Base-by-base conservation (phyloP, 306 rosid species). In the Malus asiatica region DNA sequence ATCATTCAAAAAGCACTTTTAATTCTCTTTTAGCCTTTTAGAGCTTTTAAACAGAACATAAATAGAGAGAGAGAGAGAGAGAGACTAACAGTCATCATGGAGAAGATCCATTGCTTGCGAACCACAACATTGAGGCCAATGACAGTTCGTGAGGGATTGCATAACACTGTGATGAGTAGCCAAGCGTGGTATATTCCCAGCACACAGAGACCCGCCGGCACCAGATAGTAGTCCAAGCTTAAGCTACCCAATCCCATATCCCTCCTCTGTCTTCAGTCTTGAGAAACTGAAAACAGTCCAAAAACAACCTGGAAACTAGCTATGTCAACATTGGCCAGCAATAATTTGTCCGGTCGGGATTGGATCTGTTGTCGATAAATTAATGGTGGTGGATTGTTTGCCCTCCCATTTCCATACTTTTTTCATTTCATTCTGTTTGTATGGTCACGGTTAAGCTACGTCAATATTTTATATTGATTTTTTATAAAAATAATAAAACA, bases 81-180 rank as follows among this genome's bases (percentile, higher is more conserved):
- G 35, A 60, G 15, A 89, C 97, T 84, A 64, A 91, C 96, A 64
- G 64, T 71, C 98, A 91, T 93, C 89, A 91, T 87, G 84, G 77
- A 74, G 44, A 68, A 78, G 74, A 91, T 91, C 98, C 98, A 93
- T 18, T 89, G 97, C 35, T 77, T 87, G 68, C 93, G 97, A 81
- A 88, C 69, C 74, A 87, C 83, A 0, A 90, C 90, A 58, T 91
- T 91, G 57, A 93, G 76, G 57, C 97, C 98, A 66, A 93, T 87
- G 66, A 89, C 97, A 64, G 97, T 91, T 76, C 85, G 76, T 79
- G 63, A 76, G 83, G 98, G 97, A 58, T 71, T 76, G 38, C 75
- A 76, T 4, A 46, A 16, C 0, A 91, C 86, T 6, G 77, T 82
- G 84, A 70, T 42, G 69, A 91, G 79, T 40, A 93, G 86, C 96